phyloP scores from a whole-genome alignment of 2,329 filamentous ascomycete species.

The Byssoonygena ceratinophila region DNA sequence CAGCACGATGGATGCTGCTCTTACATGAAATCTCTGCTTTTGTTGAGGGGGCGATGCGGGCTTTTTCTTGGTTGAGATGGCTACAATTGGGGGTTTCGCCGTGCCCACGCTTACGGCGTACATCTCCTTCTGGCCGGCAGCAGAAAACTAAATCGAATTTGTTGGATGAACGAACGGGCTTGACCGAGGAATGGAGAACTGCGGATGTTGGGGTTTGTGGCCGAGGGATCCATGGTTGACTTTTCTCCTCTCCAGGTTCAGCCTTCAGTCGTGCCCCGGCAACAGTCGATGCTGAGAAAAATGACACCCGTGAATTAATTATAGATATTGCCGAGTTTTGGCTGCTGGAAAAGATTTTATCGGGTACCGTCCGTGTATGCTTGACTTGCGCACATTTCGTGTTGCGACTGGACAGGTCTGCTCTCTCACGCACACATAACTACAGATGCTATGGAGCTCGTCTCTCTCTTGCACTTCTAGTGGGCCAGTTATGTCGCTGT shows the following conservation, averaged over 20 bases:
- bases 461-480: too few relatives aligned
- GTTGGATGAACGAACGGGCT: neutral
- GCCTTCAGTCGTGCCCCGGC: too few relatives aligned
- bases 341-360: too few relatives aligned
- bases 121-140: constrained; percentile 35
- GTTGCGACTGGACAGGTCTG: too few relatives aligned
- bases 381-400: too few relatives aligned
- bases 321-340: too few relatives aligned
- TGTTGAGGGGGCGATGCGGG: neutral
- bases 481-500: too few relatives aligned
- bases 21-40: neutral
- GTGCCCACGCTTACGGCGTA: constrained; percentile 39
- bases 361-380: too few relatives aligned
- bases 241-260: neutral
- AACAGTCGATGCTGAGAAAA: too few relatives aligned
- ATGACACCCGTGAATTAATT: too few relatives aligned
- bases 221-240: constrained; percentile 9
- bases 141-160: constrained; percentile 10
- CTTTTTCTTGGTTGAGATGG: constrained; percentile 1
- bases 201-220: neutral
- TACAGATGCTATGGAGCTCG: too few relatives aligned
- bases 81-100: constrained; percentile 17
- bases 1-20: neutral
- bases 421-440: too few relatives aligned
- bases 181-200: constrained; percentile 5